Evolutionary conservation across 176 grass and related monocot genomes (phyloP).

Genomic region (Typha latifolia): DNA sequence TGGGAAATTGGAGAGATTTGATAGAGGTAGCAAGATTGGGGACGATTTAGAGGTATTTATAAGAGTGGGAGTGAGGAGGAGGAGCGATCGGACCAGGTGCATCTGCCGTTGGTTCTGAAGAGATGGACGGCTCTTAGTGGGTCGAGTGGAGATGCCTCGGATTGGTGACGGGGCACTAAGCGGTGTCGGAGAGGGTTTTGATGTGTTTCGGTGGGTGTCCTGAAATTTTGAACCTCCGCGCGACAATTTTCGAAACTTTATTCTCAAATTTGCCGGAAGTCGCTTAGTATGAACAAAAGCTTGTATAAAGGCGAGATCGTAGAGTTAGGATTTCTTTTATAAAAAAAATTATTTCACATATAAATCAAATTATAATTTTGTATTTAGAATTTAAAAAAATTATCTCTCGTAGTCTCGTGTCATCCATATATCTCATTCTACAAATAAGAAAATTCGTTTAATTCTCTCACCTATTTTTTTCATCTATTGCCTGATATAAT

Average conservation of each 20-base stretch:
- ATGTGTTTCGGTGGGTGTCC: neutral
- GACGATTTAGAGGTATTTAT: neutral
- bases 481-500: too few species aligned
- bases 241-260: neutral
- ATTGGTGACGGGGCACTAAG: slow-evolving; percentile 34
- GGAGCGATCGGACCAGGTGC: neutral
- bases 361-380: too few species aligned
- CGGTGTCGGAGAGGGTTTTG: slow-evolving; percentile 15
- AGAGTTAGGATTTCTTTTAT: too few species aligned
- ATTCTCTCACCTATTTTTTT: too few species aligned
- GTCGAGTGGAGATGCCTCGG: slow-evolving; percentile 1
- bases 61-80: neutral
- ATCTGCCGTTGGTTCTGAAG: slow-evolving; percentile 25
- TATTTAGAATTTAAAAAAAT: too few species aligned
- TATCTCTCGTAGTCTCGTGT: too few species aligned
- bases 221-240: neutral
- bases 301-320: too few species aligned
- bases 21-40: neutral
- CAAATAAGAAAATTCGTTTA: too few species aligned
- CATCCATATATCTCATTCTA: too few species aligned
- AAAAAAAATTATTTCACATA: too few species aligned
- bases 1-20: neutral
- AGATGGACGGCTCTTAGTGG: neutral
- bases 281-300: too few species aligned
- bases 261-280: too few species aligned